phyloP scores from a whole-genome alignment of 306 rosid species.

The Amphicarpaea edgeworthii region DNA sequence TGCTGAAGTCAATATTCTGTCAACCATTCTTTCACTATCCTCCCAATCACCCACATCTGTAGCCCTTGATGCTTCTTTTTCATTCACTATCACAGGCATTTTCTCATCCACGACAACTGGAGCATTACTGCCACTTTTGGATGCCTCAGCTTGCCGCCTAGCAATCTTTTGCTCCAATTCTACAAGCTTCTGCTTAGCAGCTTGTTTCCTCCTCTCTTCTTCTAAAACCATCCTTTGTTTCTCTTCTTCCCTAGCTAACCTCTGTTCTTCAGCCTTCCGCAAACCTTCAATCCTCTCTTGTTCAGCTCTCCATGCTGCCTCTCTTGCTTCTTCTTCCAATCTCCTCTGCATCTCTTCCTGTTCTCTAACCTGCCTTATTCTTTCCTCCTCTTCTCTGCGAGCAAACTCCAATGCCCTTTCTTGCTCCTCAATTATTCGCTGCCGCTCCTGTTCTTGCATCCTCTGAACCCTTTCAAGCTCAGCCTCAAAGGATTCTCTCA shows the following conservation, averaged over 20 bases:
- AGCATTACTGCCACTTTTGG: conserved; percentile 55
- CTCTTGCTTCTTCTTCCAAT: conserved; percentile 92
- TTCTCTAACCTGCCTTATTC: conserved; percentile 70
- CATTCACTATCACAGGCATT: conserved; percentile 52
- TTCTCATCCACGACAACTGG: conserved; percentile 61
- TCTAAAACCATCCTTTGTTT: conserved; percentile 72
- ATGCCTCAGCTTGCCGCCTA: conserved; percentile 73
- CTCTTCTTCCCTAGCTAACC: conserved; percentile 85
- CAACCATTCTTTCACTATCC: conserved; percentile 92
- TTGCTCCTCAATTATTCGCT: conserved; percentile 78
- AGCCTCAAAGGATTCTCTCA: conserved; percentile 96
- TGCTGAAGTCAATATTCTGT: conserved; percentile 78
- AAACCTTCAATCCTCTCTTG: conserved; percentile 77
- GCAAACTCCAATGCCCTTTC: conserved; percentile 83
- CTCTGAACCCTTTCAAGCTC: conserved; percentile 99
- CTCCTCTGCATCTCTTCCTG: conserved; percentile 88
- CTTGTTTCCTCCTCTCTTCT: conserved; percentile 94
- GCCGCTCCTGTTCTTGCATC: conserved; percentile 95
- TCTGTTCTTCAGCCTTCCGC: conserved; percentile 85
- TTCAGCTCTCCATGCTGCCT: conserved; percentile 93
- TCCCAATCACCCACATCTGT: conserved; percentile 88
- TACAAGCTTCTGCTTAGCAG: conserved; percentile 90
- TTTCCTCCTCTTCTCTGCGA: conserved; percentile 93
- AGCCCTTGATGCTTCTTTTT: conserved; percentile 63
- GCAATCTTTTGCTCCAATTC: conserved; percentile 96